Base-by-base conservation (phyloP, 192 early-diverging fungal genomes). In the Phycomyces blakesleeanus region DNA sequence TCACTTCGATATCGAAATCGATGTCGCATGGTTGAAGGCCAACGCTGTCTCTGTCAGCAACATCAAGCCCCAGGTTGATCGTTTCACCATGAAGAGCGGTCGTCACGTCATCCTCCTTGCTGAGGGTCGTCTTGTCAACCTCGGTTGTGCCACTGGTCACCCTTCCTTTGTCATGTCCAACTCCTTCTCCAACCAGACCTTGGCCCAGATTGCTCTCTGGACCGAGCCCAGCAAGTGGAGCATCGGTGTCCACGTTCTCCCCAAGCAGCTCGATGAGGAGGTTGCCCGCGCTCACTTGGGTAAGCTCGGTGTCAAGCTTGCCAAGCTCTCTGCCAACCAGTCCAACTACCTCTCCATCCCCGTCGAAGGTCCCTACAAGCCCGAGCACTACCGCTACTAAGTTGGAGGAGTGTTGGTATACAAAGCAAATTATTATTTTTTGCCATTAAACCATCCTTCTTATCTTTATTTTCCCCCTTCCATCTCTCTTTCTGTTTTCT, bases 111-210 rank as follows among this genome's bases (percentile, higher is more conserved):
- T 98, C 77, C 91, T 98, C 66, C 87, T 98, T 59, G 96, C 96
- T 69, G 93, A 98, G 83, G 96, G 96, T 74, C 94, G 96, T 83
- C 86, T 98, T 68, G 96, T 98, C 82, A 98, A 97, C 93, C 83
- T 98, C 76, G 93, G 95, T 61, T 98, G 96, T 85, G 96, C 93
- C 74, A 98, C 96, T 66, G 96, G 96, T 56, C 95, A 97, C 87
- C 94, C 95, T 62, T 91, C 90, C 71, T 98, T 98, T 74, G 97
- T 98, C 87, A 98, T 98, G 97, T 95, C 93, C 84, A 96, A 95
- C 91, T 97, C 95, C 52, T 98, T 98, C 89, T 88, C 91, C 64
- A 98, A 98, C 91, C 95, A 97, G 89, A 91, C 92, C 58, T 84
- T 97, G 55, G 97, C 97, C 64, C 95, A 98, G 82, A 96, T 98